A percentile compares a stretch with the other conserved stretches of the same genome.
phyloP scores from a whole-genome alignment of 768 basidiomycete species.

The Calocybe indica region DNA sequence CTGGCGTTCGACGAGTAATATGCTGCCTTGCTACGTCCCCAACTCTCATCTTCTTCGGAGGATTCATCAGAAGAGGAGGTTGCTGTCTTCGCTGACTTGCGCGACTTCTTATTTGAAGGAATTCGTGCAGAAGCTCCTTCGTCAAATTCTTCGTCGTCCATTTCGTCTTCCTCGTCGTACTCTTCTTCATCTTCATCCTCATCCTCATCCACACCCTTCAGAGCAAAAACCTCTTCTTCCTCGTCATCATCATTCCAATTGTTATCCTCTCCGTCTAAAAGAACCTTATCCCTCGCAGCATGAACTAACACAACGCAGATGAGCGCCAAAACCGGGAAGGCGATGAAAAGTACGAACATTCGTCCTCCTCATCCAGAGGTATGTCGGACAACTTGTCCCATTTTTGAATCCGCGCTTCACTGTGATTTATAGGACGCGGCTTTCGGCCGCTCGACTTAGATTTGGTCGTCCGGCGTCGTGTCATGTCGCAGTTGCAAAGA shows the following conservation, averaged over 20 bases:
- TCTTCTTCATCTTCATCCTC: conserved; percentile 27
- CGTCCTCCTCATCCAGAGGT: conserved; percentile 73
- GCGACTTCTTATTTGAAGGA: conserved; percentile 13
- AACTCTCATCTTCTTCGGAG: conserved; percentile 56
- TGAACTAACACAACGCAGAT: conserved; percentile 46
- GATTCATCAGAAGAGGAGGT: conserved; percentile 19
- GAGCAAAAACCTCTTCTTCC: conserved; percentile 79
- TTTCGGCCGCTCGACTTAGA: conserved; percentile 26
- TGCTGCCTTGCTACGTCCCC: conserved; percentile 74
- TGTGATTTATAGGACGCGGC: conserved; percentile 43
- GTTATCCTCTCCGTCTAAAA: conserved; percentile 56
- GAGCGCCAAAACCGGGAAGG: background rate
- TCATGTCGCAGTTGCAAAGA: conserved; percentile 29
- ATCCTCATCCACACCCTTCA: conserved; percentile 53
- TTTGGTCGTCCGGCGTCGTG: conserved; percentile 38
- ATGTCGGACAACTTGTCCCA: conserved; percentile 69
- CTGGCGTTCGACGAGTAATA: conserved; percentile 88
- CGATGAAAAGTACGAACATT: conserved; percentile 44
- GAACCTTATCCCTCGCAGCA: conserved; percentile 65
- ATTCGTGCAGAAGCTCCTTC: conserved; percentile 14
- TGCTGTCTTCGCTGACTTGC: conserved; percentile 15
- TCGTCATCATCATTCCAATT: conserved; percentile 49
- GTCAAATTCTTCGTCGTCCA: conserved; percentile 19
- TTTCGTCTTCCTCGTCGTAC: conserved; percentile 13
- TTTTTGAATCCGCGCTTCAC: conserved; percentile 48